Percentiles rank a stretch among this genome's conserved stretches.
Conservation (phyloP, 345 rosid genomes). For the Psidium friedrichsthalianum region DNA sequence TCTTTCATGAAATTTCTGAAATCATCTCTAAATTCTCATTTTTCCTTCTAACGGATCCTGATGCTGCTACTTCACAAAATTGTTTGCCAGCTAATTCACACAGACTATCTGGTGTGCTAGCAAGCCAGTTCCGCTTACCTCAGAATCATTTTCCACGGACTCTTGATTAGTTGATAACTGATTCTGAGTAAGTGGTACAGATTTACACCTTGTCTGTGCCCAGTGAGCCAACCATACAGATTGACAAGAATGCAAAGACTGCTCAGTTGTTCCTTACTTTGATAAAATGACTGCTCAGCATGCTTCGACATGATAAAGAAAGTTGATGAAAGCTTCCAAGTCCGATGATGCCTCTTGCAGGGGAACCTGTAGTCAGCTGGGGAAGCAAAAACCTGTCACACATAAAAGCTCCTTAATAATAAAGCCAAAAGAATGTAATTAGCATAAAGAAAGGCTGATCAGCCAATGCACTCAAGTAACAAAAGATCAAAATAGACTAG, state of each 20-base stretch:
- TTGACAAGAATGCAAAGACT: slow-evolving; percentile 23
- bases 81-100: slow-evolving; percentile 9
- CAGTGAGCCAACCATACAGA: slow-evolving; percentile 69
- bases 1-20: slow-evolving; percentile 14
- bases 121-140: background rate
- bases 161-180: background rate
- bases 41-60: slow-evolving; percentile 6
- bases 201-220: slow-evolving; percentile 16
- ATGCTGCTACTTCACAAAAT: slow-evolving; percentile 9
- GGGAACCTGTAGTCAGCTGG: background rate
- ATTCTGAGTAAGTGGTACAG: slow-evolving; percentile 4
- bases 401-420: background rate
- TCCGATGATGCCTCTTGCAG: slow-evolving; percentile 1
- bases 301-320: slow-evolving; percentile 29
- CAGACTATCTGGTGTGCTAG: slow-evolving; percentile 2
- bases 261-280: slow-evolving; percentile 6
- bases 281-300: slow-evolving; percentile 7
- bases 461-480: background rate
- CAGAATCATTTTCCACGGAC: slow-evolving; percentile 1
- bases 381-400: background rate
- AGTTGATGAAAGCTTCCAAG: background rate
- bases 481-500: background rate
- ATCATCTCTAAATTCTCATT: slow-evolving; percentile 6
- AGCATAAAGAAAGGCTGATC: background rate
- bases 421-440: background rate